Evolutionary conservation across 768 basidiomycete species (phyloP).

Genomic region (Dioszegia aurantiaca): DNA sequence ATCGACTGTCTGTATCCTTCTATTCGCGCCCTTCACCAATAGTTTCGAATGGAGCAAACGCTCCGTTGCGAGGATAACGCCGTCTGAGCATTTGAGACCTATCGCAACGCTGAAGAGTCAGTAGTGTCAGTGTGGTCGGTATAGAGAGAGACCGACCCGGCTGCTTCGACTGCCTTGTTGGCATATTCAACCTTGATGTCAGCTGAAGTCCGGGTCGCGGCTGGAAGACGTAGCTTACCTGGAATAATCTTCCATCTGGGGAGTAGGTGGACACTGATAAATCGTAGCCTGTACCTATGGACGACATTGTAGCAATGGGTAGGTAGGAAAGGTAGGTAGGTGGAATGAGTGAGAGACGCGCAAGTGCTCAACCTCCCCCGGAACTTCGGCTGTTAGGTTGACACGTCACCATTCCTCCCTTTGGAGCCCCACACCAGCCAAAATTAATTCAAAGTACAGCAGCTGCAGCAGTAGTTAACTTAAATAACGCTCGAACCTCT

Average conservation of each 20-base stretch:
- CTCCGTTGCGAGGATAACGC: slow-evolving; percentile 94
- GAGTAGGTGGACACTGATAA: slow-evolving; percentile 55
- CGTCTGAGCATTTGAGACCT: slow-evolving; percentile 89
- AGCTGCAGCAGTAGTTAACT: background rate
- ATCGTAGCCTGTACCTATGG: slow-evolving; percentile 98
- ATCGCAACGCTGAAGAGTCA: slow-evolving; percentile 74
- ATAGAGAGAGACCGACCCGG: slow-evolving; percentile 64
- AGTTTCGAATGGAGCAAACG: slow-evolving; percentile 95
- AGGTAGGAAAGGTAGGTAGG: background rate
- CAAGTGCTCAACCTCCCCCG: background rate
- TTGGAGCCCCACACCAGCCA: too few relatives aligned
- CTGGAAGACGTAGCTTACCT: slow-evolving; percentile 58
- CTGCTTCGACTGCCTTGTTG: slow-evolving; percentile 97
- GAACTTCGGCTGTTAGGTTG: background rate
- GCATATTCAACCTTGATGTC: slow-evolving; percentile 84
- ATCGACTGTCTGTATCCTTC: slow-evolving; percentile 89
- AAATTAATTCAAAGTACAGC: too few relatives aligned
- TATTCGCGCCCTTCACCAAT: slow-evolving; percentile 85
- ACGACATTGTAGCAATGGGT: slow-evolving; percentile 68
- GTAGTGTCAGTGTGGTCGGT: background rate
- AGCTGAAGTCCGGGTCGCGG: background rate
- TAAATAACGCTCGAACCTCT: background rate
- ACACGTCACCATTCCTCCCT: too few relatives aligned
- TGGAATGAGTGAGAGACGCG: background rate
- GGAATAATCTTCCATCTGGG: slow-evolving; percentile 97